Evolutionary conservation across 1,139 yeast species (phyloP), one percentile per base, ranked within the genome.

Genomic region (Candida sanyaensis): DNA sequence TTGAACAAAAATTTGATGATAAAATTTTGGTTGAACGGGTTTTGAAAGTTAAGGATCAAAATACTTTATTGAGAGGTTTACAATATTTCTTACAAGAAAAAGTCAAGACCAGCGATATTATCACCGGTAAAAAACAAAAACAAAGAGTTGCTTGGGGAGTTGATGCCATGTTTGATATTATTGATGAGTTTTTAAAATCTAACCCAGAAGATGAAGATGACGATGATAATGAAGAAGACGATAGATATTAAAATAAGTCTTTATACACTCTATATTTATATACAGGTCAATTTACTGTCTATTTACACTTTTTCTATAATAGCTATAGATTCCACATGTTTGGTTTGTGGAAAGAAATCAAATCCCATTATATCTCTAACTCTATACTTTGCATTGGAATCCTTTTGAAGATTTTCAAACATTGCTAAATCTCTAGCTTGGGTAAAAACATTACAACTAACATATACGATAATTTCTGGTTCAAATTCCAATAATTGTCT

Each of bases 121-220:
- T 83, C n/a, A 69, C 72, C 37, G 83, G 87, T 6, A 75, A 74
- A 52, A 84, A 81, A 57, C 92, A 86, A 59, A 70, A 63, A 38
- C 76, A 73, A 51, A 76, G 95, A 62, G 77, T 88, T 7, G 75
- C 76, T 36, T 89, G 96, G 96, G 96, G 87, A 2, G 75, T 79
- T 10, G 78, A 77, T 49, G 69, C 82, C 1, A 65, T 80, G 64
- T 66, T 74, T 50, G 86, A 82, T 51, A 65, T 83, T 36, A 75
- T 82, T 28, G 83, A 78, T 39, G 87, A 80, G 56, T 63, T 73
- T 13, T 55, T 68, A 53, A 69, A 61, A 48, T 17, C 21, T 17
- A 17, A 17, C 3, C 21, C 21, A 17, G 57, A 50, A 23, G 37
- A 43, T 23, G 50, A 48, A 33, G 46, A 46, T 4, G 28, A 26